Evolutionary conservation across 2,329 filamentous ascomycete genomes (phyloP).

Genomic region (Orbilia blumenaviensis): DNA sequence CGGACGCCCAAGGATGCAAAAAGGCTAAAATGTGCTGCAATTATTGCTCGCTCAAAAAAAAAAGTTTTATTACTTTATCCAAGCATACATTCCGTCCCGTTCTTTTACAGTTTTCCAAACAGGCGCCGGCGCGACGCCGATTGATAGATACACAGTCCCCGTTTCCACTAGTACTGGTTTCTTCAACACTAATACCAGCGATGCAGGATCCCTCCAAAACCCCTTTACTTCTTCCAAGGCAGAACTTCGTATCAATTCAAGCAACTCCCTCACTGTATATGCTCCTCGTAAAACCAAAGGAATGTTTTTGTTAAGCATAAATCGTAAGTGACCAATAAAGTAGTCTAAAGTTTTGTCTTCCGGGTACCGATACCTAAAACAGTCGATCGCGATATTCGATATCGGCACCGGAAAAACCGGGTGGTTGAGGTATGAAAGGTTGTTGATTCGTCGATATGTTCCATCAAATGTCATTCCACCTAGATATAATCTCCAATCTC

Average conservation of each 20-base stretch:
- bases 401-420: constrained; percentile 19
- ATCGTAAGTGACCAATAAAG: constrained; percentile 38
- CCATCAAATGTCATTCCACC: constrained; percentile 15
- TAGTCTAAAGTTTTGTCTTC: constrained; percentile 38
- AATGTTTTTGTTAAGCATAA: constrained; percentile 43
- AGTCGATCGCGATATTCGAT: constrained; percentile 23
- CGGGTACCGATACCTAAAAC: constrained; percentile 30
- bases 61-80: constrained; percentile 6
- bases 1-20: neutral
- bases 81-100: constrained; percentile 7
- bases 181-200: constrained; percentile 25
- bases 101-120: constrained; percentile 27
- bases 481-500: constrained; percentile 26
- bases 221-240: constrained; percentile 34
- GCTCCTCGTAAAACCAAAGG: neutral
- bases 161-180: constrained; percentile 31
- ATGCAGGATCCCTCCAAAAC: constrained; percentile 39
- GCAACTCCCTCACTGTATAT: constrained; percentile 27
- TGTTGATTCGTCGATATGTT: constrained; percentile 28
- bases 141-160: constrained; percentile 22
- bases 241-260: constrained; percentile 25
- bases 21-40: neutral
- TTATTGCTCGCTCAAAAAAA: neutral
- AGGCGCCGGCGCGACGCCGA: constrained; percentile 35
- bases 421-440: constrained; percentile 31